Base-by-base conservation (phyloP, 441 rosid genomes). In the Adansonia rubrostipa region DNA sequence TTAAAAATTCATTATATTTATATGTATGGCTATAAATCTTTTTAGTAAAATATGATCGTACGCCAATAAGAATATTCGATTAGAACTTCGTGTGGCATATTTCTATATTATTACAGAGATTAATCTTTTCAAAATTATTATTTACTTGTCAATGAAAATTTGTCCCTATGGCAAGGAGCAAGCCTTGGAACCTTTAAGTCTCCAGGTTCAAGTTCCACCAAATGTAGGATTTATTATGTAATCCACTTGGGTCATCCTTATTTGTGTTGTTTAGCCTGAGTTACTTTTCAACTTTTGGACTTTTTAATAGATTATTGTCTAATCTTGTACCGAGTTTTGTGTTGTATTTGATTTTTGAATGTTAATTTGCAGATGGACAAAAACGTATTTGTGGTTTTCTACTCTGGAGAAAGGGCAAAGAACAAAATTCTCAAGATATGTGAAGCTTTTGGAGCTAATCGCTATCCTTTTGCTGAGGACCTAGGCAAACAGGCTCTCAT, bases 381-480 rank as follows among this genome's bases (percentile, higher is more conserved):
- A 89, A 96, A 92, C 80, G 97, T 91, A 48, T 96, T 90, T 82
- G 77, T 88, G 78, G 85, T 92, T 66, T 96, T 92, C 88, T 91
- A 83, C 78, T 93, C 97, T 70, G 97, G 98, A 79, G 99, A 96
- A 84, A 92, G 91, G 82, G 89, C 88, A 28, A 93, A 89, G 87
- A 89, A 81, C 80, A 96, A 96, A 87, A 86, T 93, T 80, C 88
- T 91, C 67, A 93, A 92, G 86, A 93, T 92, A 75, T 91, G 98
- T 84, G 98, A 96, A 79, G 98, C 97, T 76, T 92, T 93, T 90
- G 99, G 95, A 42, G 98, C 99, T 77, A 95, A 91, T 79, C 96
- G 95, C 48, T 95, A 95, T 84, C 84, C 94, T 77, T 93, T 93
- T 85, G 83, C 88, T 48, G 97, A 92, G 83, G 97, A 92, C n/a